These are phyloP conservation scores for Cytospora piceae DNA, from an alignment of 2,329 filamentous ascomycete genomes.

Conservation along the genomic window DNA sequence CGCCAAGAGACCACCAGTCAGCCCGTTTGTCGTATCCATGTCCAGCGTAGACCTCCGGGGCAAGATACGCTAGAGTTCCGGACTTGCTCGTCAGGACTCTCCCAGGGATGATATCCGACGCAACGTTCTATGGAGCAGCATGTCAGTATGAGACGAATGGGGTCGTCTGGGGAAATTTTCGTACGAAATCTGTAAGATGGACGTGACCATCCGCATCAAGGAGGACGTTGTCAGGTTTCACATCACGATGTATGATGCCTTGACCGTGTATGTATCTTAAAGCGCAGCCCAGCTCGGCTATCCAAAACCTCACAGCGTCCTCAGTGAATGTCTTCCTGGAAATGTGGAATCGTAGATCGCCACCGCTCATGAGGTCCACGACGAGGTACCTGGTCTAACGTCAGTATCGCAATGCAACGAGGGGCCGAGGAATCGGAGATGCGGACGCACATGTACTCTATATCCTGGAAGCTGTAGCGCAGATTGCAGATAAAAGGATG, in stretches of 20 bases:
- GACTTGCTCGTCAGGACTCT: conserved; percentile 92
- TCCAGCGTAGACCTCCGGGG: conserved; percentile 91
- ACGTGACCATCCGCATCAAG: conserved; percentile 90
- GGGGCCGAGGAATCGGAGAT: neutral
- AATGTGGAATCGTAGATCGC: conserved; percentile 96
- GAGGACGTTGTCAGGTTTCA: conserved; percentile 91
- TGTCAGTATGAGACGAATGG: conserved; percentile 40
- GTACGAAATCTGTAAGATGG: conserved; percentile 94
- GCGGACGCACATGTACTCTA: conserved; percentile 86
- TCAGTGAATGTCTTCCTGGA: conserved; percentile 98
- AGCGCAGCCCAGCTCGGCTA: conserved; percentile 90
- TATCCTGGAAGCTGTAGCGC: conserved; percentile 98
- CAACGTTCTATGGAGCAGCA: conserved; percentile 75
- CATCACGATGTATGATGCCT: conserved; percentile 86
- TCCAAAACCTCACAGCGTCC: conserved; percentile 96
- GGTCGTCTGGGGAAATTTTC: conserved; percentile 41
- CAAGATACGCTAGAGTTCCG: conserved; percentile 91
- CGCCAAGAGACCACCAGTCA: conserved; percentile 98
- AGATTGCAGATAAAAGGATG: conserved; percentile 98
- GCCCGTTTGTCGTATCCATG: conserved; percentile 87
- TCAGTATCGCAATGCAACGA: conserved; percentile 21
- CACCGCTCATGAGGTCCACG: conserved; percentile 96
- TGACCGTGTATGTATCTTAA: conserved; percentile 84
- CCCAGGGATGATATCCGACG: conserved; percentile 84
- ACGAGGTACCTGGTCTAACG: conserved; percentile 77